Conservation (phyloP, 805 yeast species). For the Wickerhamomyces pijperi region DNA sequence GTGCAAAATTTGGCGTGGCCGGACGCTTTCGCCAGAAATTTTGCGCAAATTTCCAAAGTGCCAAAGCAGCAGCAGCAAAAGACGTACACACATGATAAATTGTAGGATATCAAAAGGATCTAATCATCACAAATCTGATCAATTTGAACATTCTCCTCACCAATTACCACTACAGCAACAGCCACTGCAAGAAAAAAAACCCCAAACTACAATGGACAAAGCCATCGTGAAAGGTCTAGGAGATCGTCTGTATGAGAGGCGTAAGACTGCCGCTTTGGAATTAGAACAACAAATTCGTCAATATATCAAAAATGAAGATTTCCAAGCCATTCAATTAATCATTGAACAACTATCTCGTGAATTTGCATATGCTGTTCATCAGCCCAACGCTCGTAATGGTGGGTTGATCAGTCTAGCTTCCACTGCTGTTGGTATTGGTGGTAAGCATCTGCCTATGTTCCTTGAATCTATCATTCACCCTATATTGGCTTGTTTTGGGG, state of each 20-base stretch:
- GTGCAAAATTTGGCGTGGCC: too few species aligned
- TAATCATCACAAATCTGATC: too few species aligned
- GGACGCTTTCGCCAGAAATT: too few species aligned
- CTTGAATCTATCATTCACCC: slow-evolving; percentile 84
- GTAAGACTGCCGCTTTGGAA: slow-evolving; percentile 69
- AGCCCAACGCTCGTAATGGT: slow-evolving; percentile 86
- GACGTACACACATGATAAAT: too few species aligned
- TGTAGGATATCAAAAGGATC: too few species aligned
- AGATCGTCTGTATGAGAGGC: slow-evolving; percentile 67
- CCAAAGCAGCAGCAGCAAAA: too few species aligned
- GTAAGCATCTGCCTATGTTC: slow-evolving; percentile 69
- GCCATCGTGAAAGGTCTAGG: slow-evolving; percentile 55
- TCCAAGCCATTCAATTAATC: slow-evolving; percentile 44
- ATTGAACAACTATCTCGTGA: slow-evolving; percentile 70
- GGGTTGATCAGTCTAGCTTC: slow-evolving; percentile 95
- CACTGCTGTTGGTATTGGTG: slow-evolving; percentile 86
- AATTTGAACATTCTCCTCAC: too few species aligned
- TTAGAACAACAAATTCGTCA: slow-evolving; percentile 70
- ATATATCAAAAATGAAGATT: slow-evolving; percentile 48
- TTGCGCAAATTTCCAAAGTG: too few species aligned
- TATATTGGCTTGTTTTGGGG: slow-evolving; percentile 89
- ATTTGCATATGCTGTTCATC: slow-evolving; percentile 73
- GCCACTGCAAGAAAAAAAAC: too few species aligned
- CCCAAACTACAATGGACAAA: slow-evolving; percentile 47
- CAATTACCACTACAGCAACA: too few species aligned